These are phyloP conservation scores for Pyrenula aspistea DNA, from an alignment of 495 filamentous ascomycete species.

Conservation along the genomic window DNA sequence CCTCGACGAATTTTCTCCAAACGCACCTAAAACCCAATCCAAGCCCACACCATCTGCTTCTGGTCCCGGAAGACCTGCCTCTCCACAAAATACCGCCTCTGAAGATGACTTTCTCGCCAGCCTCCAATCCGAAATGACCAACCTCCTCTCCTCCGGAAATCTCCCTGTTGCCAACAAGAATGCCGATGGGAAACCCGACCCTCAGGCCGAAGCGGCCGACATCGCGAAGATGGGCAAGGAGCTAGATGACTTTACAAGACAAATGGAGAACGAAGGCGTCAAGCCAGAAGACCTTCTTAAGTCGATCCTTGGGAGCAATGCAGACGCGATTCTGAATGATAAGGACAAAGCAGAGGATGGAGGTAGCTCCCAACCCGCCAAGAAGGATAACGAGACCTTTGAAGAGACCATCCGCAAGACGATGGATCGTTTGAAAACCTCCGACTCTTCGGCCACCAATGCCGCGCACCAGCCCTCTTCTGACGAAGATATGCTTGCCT, in stretches of 20 bases:
- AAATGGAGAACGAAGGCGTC: conserved; percentile 65
- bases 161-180: conserved; percentile 16
- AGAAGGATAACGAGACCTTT: conserved; percentile 44
- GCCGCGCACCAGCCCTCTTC: conserved; percentile 56
- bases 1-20: conserved; percentile 74
- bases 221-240: conserved; percentile 2
- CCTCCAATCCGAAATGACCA: conserved; percentile 77
- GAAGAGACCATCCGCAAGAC: conserved; percentile 82
- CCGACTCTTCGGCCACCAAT: conserved; percentile 67
- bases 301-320: conserved; percentile 58
- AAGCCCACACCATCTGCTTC: conserved; percentile 14
- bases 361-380: conserved; percentile 9
- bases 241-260: conserved; percentile 60
- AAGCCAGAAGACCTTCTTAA: conserved; percentile 68
- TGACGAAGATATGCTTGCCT: conserved; percentile 67
- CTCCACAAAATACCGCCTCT: conserved; percentile 14
- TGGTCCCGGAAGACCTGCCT: conserved; percentile 24
- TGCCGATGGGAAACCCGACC: conserved; percentile 6
- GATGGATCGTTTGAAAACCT: conserved; percentile 88
- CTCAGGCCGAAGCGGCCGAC: not conserved
- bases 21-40: conserved; percentile 29
- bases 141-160: conserved; percentile 42
- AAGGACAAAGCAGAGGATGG: conserved; percentile 54
- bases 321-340: not conserved
- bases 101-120: conserved; percentile 67